Base-by-base conservation (phyloP, 2,329 filamentous ascomycete genomes). In the Aspergillus carbonarius region DNA sequence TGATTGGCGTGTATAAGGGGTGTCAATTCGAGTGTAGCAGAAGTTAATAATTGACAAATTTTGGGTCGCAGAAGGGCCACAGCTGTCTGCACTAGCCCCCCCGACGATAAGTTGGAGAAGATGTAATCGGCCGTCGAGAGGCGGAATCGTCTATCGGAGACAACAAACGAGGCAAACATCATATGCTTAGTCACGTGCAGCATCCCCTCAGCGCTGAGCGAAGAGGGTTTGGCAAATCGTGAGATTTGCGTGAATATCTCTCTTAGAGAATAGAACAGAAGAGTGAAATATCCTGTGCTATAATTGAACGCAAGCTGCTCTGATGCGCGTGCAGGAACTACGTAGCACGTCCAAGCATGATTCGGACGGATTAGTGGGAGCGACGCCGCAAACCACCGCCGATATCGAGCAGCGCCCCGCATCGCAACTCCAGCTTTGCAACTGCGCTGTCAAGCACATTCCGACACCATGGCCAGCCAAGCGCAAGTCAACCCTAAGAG, bases 401-500 rank as follows among this genome's bases (percentile, higher is more conserved):
- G 61, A 65, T 62, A 63, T 65, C 58, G 58, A 63, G 46, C 56
- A 49, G 27, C 62, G 67, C 72, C 71, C 72, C 71, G 71, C 72
- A 70, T 69, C 65, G 62, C 67, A 63, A 65, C 64, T 66, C 64
- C 60, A 67, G 65, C 66, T 68, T 71, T 70, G 61, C 68, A 71
- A 61, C 63, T 63, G 59, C 53, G 39, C 57, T 55, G 54, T 57
- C 48, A 46, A 57, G 58, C 57, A 23, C 25, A 56, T 10, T 39
- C 39, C 59, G 58, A 55, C 62, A 68, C 59, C 59, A 78, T 78
- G 76, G 73, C 76, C 53, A 74, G 71, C 59, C 74, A 75, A 64
- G 70, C 69, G 49, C 73, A 78, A 60, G 68, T 77, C 37, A 74
- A 72, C 48, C 70, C 73, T 1, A 76, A 77, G 65, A 80, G 74